Base-by-base conservation (phyloP, 208 protist genomes). In the Borovskyia barvae region DNA sequence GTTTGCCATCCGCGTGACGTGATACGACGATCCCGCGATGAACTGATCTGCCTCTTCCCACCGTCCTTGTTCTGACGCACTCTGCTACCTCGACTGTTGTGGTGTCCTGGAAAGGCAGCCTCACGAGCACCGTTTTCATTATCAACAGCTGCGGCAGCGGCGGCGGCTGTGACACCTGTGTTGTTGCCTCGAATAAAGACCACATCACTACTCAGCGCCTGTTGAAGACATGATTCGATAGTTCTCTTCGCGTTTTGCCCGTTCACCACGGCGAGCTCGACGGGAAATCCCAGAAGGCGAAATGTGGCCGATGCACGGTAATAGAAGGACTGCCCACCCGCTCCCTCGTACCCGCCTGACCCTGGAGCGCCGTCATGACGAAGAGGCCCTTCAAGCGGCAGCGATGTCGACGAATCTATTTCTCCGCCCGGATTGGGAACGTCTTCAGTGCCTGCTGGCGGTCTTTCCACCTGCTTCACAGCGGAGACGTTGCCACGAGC, bases 271-370 rank as follows among this genome's bases (percentile, higher is more conserved):
- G 85, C 89, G 22, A 95, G 66, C 67, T 95, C 85, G 2, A 95
- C 77, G 1, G 89, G 82, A 39, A 93, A 95, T 1, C 84, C 86
- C 40, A 95, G 73, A 66, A 89, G 57, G 9, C 77, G 74, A 54
- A 91, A 95, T 14, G 84, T 92, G 7, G 74, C 82, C 8, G 85
- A 88, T n/a, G 72, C 89, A 14, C 85, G 69, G 55, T 74, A 95
- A 51, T 75, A 86, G 12, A 48, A 60, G 1, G 20, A 3, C 24
- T 5, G n/a, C 14, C 12, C 15, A 47, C 12, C 22, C 35, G 17
- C 37, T 49, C 29, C 46, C 32, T 17, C 48, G 12, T 30, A n/a
- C n/a, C n/a, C n/a, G n/a, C n/a, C n/a, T n/a, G n/a, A n/a, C n/a
- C n/a, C n/a, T n/a, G n/a, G n/a, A n/a, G n/a, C n/a, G n/a, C n/a